A percentile compares a stretch with the other conserved stretches of the same genome.
phyloP scores from a whole-genome alignment of 768 basidiomycete genomes.

The Xerocomus spinulosus region DNA sequence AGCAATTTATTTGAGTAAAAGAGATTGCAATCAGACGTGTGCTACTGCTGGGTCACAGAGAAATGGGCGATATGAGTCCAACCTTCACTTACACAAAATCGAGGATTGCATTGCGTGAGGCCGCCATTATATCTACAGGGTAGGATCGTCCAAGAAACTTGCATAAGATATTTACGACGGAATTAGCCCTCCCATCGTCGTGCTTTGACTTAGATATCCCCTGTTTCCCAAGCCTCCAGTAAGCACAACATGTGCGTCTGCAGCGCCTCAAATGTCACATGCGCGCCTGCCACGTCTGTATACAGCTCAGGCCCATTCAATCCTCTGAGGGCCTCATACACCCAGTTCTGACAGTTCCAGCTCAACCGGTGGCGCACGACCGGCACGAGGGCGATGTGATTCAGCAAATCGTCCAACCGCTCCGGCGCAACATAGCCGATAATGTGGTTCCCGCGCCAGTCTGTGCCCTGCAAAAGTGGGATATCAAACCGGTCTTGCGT shows the following conservation, averaged over 20 bases:
- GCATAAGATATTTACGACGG: no score
- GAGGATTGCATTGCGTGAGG: no score
- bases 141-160: no score
- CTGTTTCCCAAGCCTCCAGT: conserved; percentile 28
- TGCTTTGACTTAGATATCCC: conserved; percentile 14
- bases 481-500: conserved; percentile 13
- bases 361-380: conserved; percentile 12
- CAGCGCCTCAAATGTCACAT: conserved; percentile 13
- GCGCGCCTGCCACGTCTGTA: conserved; percentile 17
- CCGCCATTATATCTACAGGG: no score
- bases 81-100: no score
- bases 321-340: conserved; percentile 17
- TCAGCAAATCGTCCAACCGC: conserved; percentile 9
- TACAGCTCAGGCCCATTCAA: conserved; percentile 10
- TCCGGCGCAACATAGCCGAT: conserved; percentile 17
- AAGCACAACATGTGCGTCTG: conserved; percentile 3
- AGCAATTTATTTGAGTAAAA: no score
- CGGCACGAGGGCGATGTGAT: conserved; percentile 11
- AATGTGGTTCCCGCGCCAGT: conserved; percentile 24
- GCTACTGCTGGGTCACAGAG: no score
- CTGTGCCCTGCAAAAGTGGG: conserved; percentile 2
- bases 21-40: no score
- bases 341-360: conserved; percentile 31
- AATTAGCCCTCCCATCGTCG: no score
- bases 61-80: no score